Base-by-base conservation (phyloP, 1,284 basidiomycete genomes). In the Trichosporon faecale region DNA sequence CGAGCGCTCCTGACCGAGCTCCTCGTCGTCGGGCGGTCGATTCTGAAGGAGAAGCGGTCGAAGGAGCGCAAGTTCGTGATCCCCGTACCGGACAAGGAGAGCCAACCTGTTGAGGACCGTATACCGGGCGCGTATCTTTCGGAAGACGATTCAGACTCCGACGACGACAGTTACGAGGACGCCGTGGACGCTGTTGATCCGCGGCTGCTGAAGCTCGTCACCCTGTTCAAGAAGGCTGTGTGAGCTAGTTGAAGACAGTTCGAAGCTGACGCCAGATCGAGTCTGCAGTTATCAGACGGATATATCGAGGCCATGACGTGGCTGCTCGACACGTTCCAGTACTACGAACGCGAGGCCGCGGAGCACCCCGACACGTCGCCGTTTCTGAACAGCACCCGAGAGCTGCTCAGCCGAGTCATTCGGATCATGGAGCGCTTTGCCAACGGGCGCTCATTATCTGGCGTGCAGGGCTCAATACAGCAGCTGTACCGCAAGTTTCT, bases 181-280 rank as follows among this genome's bases (percentile, higher is more conserved):
- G 68, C 65, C 29, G 64, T 18, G 5, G 27, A 44, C 16, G 27
- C 25, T 9, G 16, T 94, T 70, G 90, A 91, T 71, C 57, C 57
- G 14, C 57, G 57, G 4, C 57, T 61, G 18, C 29, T 61, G 14
- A 61, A 33, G 57, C 57, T 61, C 29, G 27, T 61, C 27, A 27
- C 16, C 16, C 31, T 61, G 57, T 90, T 95, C 55, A 91, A 91
- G n/a, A 40, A 61, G 11, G 70, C 70, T 11, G 46, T 70, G 69
- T 70, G 46, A 55, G 68, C 61, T 14, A 3, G 6, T 1, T 3
- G 16, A 0, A 14, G 11, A 4, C 9, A 23, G 2, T 3, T 7
- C 3, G 2, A 9, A 2, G 16, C 66, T 66, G 31, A 64, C 33
- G 16, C 11, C 69, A 70, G 69, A 0, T 35, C 14, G 35, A 46